Base-by-base conservation (phyloP, 2,329 filamentous ascomycete genomes). In the Hypocrella siamensis region DNA sequence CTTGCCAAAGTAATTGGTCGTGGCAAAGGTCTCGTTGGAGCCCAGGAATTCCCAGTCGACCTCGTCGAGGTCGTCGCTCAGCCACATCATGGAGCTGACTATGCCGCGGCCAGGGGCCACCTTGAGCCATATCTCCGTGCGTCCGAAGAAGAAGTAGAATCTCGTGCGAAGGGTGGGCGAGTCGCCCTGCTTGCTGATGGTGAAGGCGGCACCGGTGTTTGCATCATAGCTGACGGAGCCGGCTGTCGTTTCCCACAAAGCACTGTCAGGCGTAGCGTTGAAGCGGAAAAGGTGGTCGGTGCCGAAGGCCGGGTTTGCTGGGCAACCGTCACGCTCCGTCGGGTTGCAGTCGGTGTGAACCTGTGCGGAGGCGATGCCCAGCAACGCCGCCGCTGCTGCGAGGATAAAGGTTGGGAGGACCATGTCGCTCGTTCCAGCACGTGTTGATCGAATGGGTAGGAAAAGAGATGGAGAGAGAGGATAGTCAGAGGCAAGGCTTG, bases 21-120 rank as follows among this genome's bases (percentile, higher is more conserved):
- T 66, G 7, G 70, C 78, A 21, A 65, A 56, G 12, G 63, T 70
- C 34, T 59, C 54, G 46, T 82, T 76, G 35, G 66, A 66, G 28
- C 82, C 82, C 36, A 84, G 65, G 47, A 82, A 80, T 49, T 90
- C 82, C 71, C 82, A 88, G 48, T 93, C 85, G 26, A 93, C 75
- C 56, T 93, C 83, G 50, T 93, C 85, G 11, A 88, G 65, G 44
- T 85, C 77, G 43, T 90, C 79, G 31, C 79, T 88, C 41, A 90
- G 66, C 53, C 88, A 67, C 49, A 93, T 86, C 46, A 92, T 76
- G 38, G 80, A 75, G 46, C 76, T 84, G 44, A 93, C 71, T 39
- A 93, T 76, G 31, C 85, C 85, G 6, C 58, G 60, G 14, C 85
- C 85, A 1, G 63, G 58, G 1, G 85, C 75, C 4, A 80, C 79